Evolutionary conservation across 371 early-diverging fungal genomes (phyloP), one percentile per base, ranked within the genome.

Genomic region (Mucor ambiguus): DNA sequence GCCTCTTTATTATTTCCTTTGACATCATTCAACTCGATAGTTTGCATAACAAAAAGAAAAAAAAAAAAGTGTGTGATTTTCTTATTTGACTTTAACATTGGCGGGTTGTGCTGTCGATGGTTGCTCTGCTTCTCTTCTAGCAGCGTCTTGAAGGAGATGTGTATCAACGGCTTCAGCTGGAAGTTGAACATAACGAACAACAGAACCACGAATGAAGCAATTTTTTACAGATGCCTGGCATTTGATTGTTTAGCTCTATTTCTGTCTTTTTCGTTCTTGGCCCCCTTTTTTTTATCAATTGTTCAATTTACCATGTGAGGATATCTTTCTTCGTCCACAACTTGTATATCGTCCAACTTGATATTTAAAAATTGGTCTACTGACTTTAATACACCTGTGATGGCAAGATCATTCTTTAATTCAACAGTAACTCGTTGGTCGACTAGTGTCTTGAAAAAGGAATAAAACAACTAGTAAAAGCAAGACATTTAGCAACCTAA

Each of bases 301-400:
- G 2, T 54, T 10, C 5, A 30, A 24, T 68, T 70, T 90, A 96
- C 95, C 96, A 99, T 95, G 76, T 99, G 99, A 29, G 98, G 99
- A 74, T 95, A 96, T 64, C 92, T 87, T 69, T 87, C 88, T 73
- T 95, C 90, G 67, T 98, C 96, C 3, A 88, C 85, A 1, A 97
- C 96, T 49, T 82, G 79, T 70, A 97, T 94, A 44, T 95, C 91
- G 71, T 98, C 95, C 57, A 99, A 80, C 75, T 96, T 97, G 71
- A 99, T 93, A 81, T 99, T 99, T 65, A 99, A 84, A 77, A 95
- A 99, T 78, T 98, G 98, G 85, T 99, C 99, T 12, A 99, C 98
- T 4, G 97, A 97, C 33, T 93, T 93, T 29, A 99, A 85, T 18
- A 87, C 90, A 18, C 99, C 99, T 26, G 86, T 87, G 64, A 99